A percentile compares a stretch with the other conserved stretches of the same genome.
Conservation (phyloP, 768 basidiomycete genomes). For the Pholiota microspora region DNA sequence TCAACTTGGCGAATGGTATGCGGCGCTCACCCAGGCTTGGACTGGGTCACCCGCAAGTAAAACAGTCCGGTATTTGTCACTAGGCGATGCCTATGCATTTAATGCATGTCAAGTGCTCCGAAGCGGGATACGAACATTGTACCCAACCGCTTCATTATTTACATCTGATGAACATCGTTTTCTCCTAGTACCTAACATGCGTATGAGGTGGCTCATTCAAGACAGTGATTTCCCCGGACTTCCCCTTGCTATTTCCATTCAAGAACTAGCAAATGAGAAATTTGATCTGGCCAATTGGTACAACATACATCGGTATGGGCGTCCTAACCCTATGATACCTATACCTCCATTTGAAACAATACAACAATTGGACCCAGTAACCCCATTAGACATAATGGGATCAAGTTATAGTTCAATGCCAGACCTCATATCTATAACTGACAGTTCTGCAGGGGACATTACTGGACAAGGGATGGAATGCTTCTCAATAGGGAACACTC, state of each 20-base stretch:
- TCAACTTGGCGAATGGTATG: not conserved
- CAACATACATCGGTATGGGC: not conserved
- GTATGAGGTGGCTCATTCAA: not conserved
- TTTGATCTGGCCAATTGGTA: constrained; percentile 10
- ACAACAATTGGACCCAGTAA: no score
- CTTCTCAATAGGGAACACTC: no score
- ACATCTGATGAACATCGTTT: not conserved
- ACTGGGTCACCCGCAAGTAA: not conserved
- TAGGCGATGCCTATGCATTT: not conserved
- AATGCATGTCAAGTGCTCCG: not conserved
- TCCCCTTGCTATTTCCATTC: not conserved
- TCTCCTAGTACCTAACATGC: not conserved
- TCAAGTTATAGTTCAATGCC: no score
- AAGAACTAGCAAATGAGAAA: not conserved
- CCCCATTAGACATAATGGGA: no score
- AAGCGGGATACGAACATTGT: not conserved
- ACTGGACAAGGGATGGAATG: no score
- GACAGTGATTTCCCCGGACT: not conserved
- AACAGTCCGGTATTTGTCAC: not conserved
- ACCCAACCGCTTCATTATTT: not conserved
- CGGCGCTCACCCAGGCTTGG: not conserved
- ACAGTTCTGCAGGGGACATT: no score
- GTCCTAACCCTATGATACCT: no score
- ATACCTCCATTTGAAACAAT: no score
- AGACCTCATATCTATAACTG: no score